A percentile compares a stretch with the other conserved stretches of the same genome.
phyloP scores from a whole-genome alignment of 495 filamentous ascomycete genomes.

The Margaritispora aquatica region DNA sequence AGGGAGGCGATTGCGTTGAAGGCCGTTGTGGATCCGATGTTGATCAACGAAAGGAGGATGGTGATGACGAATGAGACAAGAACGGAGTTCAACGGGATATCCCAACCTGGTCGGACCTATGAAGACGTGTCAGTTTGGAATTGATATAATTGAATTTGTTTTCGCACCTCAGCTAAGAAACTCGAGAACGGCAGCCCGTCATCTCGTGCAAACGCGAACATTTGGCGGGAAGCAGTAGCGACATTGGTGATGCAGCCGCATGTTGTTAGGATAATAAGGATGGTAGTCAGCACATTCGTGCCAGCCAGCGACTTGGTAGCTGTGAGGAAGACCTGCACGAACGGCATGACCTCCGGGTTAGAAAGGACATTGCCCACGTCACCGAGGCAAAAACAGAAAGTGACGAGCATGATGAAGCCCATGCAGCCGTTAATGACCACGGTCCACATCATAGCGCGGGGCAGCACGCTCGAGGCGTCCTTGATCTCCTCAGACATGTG shows the following conservation, averaged over 20 bases:
- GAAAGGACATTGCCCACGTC: slow-evolving; percentile 30
- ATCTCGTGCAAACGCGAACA: slow-evolving; percentile 50
- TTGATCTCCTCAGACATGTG: slow-evolving; percentile 38
- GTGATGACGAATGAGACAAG: slow-evolving; percentile 35
- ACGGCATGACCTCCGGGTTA: slow-evolving; percentile 35
- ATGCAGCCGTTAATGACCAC: slow-evolving; percentile 8
- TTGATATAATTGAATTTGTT: not conserved
- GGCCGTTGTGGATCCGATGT: slow-evolving; percentile 49
- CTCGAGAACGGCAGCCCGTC: slow-evolving; percentile 39
- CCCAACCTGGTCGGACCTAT: slow-evolving; percentile 30
- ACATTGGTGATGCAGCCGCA: slow-evolving; percentile 15
- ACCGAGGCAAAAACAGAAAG: slow-evolving; percentile 39
- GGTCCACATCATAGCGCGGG: slow-evolving; percentile 36
- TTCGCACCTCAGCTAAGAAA: slow-evolving; percentile 28
- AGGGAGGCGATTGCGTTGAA: slow-evolving; percentile 51
- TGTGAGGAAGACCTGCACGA: slow-evolving; percentile 42
- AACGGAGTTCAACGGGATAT: slow-evolving; percentile 50
- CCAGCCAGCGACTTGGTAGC: slow-evolving; percentile 32
- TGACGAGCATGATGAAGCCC: slow-evolving; percentile 38
- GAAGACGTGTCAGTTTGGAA: not conserved
- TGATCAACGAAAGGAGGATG: slow-evolving; percentile 51
- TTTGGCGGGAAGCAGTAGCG: slow-evolving; percentile 43
- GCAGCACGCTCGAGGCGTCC: slow-evolving; percentile 40
- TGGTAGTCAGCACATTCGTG: slow-evolving; percentile 14
- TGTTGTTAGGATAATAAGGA: slow-evolving; percentile 8